A percentile compares a stretch with the other conserved stretches of the same genome.
Conservation (phyloP, 352 stramenopile genomes). For the Phytophthora idaei region DNA sequence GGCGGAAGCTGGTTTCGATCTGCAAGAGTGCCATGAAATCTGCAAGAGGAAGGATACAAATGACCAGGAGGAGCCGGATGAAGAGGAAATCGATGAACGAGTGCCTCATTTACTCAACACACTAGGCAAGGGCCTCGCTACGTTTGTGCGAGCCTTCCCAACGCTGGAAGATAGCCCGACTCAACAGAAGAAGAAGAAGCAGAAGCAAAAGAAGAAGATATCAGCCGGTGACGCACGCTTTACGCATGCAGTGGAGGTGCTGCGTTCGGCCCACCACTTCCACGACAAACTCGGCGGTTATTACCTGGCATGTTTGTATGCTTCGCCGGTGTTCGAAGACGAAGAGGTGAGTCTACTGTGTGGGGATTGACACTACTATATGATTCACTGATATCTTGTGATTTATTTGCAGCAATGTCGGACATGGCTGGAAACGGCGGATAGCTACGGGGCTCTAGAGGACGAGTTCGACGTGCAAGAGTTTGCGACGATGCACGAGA, state of each 20-base stretch:
- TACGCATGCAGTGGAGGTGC: slow-evolving; percentile 60
- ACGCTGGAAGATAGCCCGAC: background rate
- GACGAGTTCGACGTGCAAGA: slow-evolving; percentile 71
- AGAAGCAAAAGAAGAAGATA: slow-evolving; percentile 30
- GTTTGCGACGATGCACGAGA: slow-evolving; percentile 59
- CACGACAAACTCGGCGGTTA: slow-evolving; percentile 87
- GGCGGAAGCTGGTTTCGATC: slow-evolving; percentile 46
- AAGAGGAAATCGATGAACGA: slow-evolving; percentile 66
- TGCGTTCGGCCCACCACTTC: slow-evolving; percentile 77
- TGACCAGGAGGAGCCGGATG: slow-evolving; percentile 60
- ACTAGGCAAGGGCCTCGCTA: slow-evolving; percentile 59
- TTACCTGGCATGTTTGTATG: slow-evolving; percentile 72
- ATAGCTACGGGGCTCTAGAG: slow-evolving; percentile 79
- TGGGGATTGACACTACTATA: background rate
- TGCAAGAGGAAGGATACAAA: slow-evolving; percentile 68
- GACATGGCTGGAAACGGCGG: slow-evolving; percentile 77
- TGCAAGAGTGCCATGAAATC: slow-evolving; percentile 69
- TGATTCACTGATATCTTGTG: background rate
- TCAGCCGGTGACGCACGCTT: slow-evolving; percentile 29
- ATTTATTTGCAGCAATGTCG: slow-evolving; percentile 52
- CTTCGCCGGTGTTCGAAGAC: slow-evolving; percentile 54
- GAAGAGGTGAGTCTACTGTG: slow-evolving; percentile 43
- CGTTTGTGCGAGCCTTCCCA: slow-evolving; percentile 47
- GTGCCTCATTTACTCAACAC: slow-evolving; percentile 73
- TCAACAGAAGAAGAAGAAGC: slow-evolving; percentile 18